Percentiles rank a stretch among this genome's conserved stretches.
These are phyloP conservation scores for Calycina herbarum DNA, from an alignment of 2,329 filamentous ascomycete species.

Conservation along the genomic window DNA sequence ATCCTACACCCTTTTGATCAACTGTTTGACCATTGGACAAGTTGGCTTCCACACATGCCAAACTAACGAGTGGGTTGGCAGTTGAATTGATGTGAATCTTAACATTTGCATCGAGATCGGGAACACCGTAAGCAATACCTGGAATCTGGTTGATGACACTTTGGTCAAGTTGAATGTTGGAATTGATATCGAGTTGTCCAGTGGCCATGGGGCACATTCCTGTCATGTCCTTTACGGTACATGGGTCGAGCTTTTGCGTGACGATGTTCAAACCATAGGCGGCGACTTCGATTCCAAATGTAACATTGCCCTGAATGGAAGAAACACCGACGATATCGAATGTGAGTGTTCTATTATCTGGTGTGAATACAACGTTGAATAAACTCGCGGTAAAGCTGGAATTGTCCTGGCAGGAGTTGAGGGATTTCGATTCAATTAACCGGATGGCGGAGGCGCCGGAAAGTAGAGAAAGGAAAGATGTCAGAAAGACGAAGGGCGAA, in stretches of 20 bases:
- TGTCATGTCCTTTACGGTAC: slow-evolving; percentile 60
- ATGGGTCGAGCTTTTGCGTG: slow-evolving; percentile 71
- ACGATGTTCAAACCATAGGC: slow-evolving; percentile 82
- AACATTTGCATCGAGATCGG: slow-evolving; percentile 86
- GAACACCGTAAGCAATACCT: slow-evolving; percentile 82
- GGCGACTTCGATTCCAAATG: slow-evolving; percentile 71
- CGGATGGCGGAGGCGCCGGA: slow-evolving; percentile 30
- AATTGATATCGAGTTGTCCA: slow-evolving; percentile 75
- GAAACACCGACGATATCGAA: slow-evolving; percentile 81
- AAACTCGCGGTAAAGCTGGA: slow-evolving; percentile 84
- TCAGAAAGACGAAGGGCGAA: slow-evolving; percentile 32
- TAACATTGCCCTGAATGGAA: slow-evolving; percentile 78
- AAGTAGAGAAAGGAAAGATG: slow-evolving; percentile 33
- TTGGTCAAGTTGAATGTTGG: slow-evolving; percentile 61
- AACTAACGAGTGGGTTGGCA: slow-evolving; percentile 53
- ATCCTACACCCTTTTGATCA: slow-evolving; percentile 83
- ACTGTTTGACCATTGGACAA: slow-evolving; percentile 93
- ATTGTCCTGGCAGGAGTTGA: slow-evolving; percentile 81
- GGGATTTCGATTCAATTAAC: slow-evolving; percentile 71
- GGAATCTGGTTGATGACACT: slow-evolving; percentile 67
- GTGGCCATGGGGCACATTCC: slow-evolving; percentile 91
- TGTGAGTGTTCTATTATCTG: slow-evolving; percentile 68
- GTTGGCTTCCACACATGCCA: slow-evolving; percentile 84
- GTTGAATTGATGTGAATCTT: slow-evolving; percentile 77
- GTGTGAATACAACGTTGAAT: slow-evolving; percentile 82